Conservation (phyloP, 2,329 filamentous ascomycete genomes). For the Colletotrichum truncatum region DNA sequence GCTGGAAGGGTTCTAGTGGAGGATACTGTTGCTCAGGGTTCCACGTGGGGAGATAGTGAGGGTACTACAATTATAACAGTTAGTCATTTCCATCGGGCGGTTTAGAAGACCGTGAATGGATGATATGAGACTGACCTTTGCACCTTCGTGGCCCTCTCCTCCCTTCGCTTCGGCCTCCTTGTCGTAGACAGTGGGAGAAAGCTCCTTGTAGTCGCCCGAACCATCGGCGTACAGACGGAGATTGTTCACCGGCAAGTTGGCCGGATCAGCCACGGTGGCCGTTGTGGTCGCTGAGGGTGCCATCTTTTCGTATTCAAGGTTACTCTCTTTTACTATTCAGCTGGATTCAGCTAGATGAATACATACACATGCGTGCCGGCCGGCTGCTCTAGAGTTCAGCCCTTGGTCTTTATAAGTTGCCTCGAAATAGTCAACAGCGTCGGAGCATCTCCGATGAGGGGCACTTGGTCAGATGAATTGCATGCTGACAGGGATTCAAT, state of each 20-base stretch:
- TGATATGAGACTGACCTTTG: slow-evolving; percentile 25
- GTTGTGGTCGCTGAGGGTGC: slow-evolving; percentile 45
- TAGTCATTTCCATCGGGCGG: no score
- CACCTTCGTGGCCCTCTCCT: slow-evolving; percentile 30
- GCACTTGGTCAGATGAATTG: slow-evolving; percentile 12
- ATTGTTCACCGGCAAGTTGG: slow-evolving; percentile 33
- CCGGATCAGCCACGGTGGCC: slow-evolving; percentile 35
- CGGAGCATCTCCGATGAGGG: slow-evolving; percentile 19
- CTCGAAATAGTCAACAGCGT: background rate
- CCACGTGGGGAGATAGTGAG: slow-evolving; percentile 68
- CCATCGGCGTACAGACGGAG: slow-evolving; percentile 44
- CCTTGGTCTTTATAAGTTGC: slow-evolving; percentile 19
- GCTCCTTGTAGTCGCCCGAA: slow-evolving; percentile 41
- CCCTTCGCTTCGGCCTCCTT: slow-evolving; percentile 39
- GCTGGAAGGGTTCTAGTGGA: slow-evolving; percentile 69
- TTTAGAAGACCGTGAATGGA: no score
- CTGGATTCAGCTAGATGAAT: no score
- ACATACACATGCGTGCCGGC: no score
- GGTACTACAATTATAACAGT: slow-evolving; percentile 28
- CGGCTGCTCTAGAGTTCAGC: background rate
- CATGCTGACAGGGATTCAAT: slow-evolving; percentile 61
- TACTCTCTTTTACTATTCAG: no score
- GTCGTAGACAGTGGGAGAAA: slow-evolving; percentile 35
- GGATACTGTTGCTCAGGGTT: slow-evolving; percentile 64
- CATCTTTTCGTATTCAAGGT: slow-evolving; percentile 34